A percentile compares a stretch with the other conserved stretches of the same genome.
These are phyloP conservation scores for Recurvomyces mirabilis DNA, from an alignment of 495 filamentous ascomycete genomes.

Conservation along the genomic window DNA sequence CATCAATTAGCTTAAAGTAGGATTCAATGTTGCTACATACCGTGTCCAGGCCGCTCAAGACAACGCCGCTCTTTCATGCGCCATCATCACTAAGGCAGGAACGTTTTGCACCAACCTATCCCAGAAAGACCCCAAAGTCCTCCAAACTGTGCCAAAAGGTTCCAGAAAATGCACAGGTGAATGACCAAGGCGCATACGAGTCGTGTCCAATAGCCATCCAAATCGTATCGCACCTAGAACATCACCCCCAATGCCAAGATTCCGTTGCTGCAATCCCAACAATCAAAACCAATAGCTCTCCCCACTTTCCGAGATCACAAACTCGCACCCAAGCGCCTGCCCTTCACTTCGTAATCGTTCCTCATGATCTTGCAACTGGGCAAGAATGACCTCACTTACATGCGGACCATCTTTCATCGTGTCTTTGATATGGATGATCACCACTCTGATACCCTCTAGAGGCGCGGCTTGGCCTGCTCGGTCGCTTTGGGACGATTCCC, in stretches of 20 bases:
- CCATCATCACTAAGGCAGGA: too few species aligned
- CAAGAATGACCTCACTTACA: slow-evolving; percentile 54
- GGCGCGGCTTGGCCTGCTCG: slow-evolving; percentile 22
- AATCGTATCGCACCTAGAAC: too few species aligned
- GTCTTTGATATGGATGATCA: slow-evolving; percentile 36
- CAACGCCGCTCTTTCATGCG: too few species aligned
- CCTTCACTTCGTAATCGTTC: slow-evolving; percentile 31
- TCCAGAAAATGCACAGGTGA: too few species aligned
- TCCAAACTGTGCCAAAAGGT: neutral
- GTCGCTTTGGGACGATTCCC: neutral
- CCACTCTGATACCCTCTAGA: slow-evolving; percentile 39
- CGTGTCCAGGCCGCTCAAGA: too few species aligned
- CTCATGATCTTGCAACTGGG: slow-evolving; percentile 53
- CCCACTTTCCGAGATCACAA: slow-evolving; percentile 54
- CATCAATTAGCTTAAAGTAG: too few species aligned
- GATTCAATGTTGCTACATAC: too few species aligned
- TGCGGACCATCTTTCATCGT: slow-evolving; percentile 40
- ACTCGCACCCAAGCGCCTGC: slow-evolving; percentile 60
- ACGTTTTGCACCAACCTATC: too few species aligned
- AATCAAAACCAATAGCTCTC: slow-evolving; percentile 34
- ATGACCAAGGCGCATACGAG: too few species aligned
- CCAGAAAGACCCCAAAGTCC: neutral
- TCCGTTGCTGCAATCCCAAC: too few species aligned
- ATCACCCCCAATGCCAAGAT: too few species aligned
- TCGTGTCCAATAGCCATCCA: neutral